These are phyloP conservation scores for Diaporthe capsici DNA, from an alignment of 2,329 filamentous ascomycete species.

Conservation along the genomic window DNA sequence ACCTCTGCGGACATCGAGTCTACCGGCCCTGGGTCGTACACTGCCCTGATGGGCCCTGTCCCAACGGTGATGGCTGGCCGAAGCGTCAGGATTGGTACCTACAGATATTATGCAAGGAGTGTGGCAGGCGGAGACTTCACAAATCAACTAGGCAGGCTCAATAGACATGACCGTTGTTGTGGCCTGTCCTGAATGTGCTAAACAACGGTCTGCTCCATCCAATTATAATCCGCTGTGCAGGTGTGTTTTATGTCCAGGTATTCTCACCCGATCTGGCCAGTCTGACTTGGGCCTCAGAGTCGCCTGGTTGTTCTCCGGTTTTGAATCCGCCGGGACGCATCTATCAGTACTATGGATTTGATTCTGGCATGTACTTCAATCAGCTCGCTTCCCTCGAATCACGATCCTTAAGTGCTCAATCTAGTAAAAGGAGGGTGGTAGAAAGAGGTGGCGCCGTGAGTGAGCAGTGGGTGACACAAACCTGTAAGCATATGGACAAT, in stretches of 20 bases:
- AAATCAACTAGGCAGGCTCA: not conserved
- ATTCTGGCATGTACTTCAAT: too few species aligned
- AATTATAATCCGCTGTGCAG: not conserved
- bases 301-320: not conserved
- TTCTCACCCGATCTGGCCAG: not conserved
- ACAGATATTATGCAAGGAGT: not conserved
- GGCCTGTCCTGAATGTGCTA: not conserved
- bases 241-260: not conserved
- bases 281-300: not conserved
- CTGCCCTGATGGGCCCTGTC: constrained; percentile 14
- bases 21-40: constrained; percentile 11
- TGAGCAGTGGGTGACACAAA: too few species aligned
- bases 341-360: not conserved
- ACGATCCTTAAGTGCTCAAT: too few species aligned
- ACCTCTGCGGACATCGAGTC: constrained; percentile 19
- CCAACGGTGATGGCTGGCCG: constrained; percentile 8
- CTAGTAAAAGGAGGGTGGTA: not conserved
- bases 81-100: constrained; percentile 25
- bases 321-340: not conserved
- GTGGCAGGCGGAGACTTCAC: constrained; percentile 6
- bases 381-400: too few species aligned
- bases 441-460: not conserved
- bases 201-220: not conserved
- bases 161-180: not conserved
- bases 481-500: too few species aligned